Evolutionary conservation across 495 filamentous ascomycete genomes (phyloP).

Genomic region (Talaromyces thailandensis): DNA sequence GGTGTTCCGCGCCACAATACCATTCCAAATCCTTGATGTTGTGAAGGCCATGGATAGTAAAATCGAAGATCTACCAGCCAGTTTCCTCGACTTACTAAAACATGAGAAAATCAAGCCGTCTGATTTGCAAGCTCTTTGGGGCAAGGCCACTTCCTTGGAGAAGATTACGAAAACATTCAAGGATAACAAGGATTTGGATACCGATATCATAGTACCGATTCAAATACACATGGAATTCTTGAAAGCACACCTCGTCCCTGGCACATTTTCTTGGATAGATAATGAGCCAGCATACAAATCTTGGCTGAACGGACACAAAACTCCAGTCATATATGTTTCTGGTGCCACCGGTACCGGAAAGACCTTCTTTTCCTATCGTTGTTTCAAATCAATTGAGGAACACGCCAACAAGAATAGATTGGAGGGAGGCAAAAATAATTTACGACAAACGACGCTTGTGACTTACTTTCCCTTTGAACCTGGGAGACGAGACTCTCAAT

Average conservation of each 20-base stretch:
- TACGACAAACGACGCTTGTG: neutral
- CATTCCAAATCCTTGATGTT: neutral
- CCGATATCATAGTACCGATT: neutral
- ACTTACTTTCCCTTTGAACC: neutral
- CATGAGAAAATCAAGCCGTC: conserved; percentile 1
- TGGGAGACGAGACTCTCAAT: neutral
- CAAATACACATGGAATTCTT: neutral
- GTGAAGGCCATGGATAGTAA: neutral
- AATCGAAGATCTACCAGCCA: neutral
- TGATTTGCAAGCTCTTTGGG: neutral
- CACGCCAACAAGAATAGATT: neutral
- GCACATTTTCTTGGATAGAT: neutral
- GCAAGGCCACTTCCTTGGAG: neutral
- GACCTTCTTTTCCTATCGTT: neutral
- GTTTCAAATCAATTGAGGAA: neutral
- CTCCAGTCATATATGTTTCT: neutral
- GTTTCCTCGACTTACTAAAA: neutral
- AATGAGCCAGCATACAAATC: neutral
- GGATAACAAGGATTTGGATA: neutral
- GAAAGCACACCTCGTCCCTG: neutral
- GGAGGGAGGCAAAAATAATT: neutral
- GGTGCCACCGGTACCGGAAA: neutral
- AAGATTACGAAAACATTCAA: neutral
- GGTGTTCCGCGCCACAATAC: neutral
- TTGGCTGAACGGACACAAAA: neutral